Conservation (phyloP, 2,329 filamentous ascomycete genomes). For the Penicillium sp. region DNA sequence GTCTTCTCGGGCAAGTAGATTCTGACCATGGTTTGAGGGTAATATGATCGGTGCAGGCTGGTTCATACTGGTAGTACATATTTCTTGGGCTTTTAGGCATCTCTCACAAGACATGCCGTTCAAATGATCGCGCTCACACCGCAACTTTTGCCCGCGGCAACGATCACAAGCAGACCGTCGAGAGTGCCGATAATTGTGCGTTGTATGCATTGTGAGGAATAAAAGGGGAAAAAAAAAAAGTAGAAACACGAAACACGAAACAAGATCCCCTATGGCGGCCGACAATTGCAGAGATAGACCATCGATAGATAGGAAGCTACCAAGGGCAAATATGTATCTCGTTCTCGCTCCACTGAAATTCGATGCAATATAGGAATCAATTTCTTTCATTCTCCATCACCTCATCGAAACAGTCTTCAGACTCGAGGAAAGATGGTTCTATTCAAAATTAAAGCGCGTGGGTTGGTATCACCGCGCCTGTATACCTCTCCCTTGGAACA, state of each 20-base stretch:
- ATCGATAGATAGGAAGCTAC: background rate
- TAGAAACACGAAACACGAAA: too few species aligned
- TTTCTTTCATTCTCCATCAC: background rate
- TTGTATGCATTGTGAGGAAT: conserved; percentile 12
- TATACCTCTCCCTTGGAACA: background rate
- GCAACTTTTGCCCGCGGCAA: conserved; percentile 23
- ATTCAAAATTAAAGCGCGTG: conserved; percentile 8
- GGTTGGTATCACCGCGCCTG: conserved; percentile 3
- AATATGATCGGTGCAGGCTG: conserved; percentile 8
- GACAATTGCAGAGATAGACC: background rate
- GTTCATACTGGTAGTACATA: conserved; percentile 19
- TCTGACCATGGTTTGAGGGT: background rate
- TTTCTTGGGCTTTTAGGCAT: conserved; percentile 23
- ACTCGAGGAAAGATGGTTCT: background rate
- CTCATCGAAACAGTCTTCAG: conserved; percentile 1
- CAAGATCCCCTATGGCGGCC: background rate
- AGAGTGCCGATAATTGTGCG: conserved; percentile 20
- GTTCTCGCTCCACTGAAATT: background rate
- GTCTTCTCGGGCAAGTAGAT: background rate
- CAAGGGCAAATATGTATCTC: conserved; percentile 1
- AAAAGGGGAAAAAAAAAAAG: too few species aligned
- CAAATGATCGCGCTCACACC: conserved; percentile 21
- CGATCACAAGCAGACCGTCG: conserved; percentile 23
- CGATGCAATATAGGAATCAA: background rate
- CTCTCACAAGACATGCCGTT: conserved; percentile 22